Conservation (phyloP, 129 eudicot genomes). For the Tagetes erecta region DNA sequence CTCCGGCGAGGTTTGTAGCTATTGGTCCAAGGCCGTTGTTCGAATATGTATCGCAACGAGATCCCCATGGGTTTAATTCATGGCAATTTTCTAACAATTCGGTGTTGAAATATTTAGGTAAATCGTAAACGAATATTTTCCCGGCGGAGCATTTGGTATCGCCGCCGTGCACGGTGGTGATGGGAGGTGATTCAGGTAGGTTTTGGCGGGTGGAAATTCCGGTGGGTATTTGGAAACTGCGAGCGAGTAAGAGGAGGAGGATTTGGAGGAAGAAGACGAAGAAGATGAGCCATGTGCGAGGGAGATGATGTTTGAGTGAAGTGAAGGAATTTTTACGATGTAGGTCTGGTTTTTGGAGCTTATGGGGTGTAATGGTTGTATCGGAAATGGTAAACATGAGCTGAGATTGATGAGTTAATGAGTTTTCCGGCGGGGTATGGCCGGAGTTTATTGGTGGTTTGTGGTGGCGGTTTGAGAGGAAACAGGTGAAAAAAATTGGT, state of each 20-base stretch:
- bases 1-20: conserved; percentile 42
- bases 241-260: conserved; percentile 52
- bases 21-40: conserved; percentile 62
- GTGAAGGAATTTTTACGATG: conserved; percentile 42
- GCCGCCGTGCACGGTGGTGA: neutral
- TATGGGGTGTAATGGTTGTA: conserved; percentile 35
- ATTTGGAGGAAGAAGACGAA: conserved; percentile 57
- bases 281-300: conserved; percentile 78
- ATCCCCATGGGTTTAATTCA: conserved; percentile 58
- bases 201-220: conserved; percentile 9
- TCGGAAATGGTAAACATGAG: conserved; percentile 65
- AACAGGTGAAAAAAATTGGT: conserved; percentile 27
- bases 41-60: conserved; percentile 63
- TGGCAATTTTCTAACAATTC: conserved; percentile 58
- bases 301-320: conserved; percentile 49
- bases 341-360: conserved; percentile 42
- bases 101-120: conserved; percentile 36
- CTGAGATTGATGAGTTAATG: conserved; percentile 36
- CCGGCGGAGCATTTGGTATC: conserved; percentile 43
- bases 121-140: conserved; percentile 54
- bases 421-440: conserved; percentile 35
- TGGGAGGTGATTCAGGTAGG: conserved; percentile 4
- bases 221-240: conserved; percentile 44
- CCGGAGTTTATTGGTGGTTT: conserved; percentile 23
- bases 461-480: conserved; percentile 26